Evolutionary conservation across 139 green algal species (phyloP), one percentile per base, ranked within the genome.

Genomic region (Astrephomene gubernaculifera): DNA sequence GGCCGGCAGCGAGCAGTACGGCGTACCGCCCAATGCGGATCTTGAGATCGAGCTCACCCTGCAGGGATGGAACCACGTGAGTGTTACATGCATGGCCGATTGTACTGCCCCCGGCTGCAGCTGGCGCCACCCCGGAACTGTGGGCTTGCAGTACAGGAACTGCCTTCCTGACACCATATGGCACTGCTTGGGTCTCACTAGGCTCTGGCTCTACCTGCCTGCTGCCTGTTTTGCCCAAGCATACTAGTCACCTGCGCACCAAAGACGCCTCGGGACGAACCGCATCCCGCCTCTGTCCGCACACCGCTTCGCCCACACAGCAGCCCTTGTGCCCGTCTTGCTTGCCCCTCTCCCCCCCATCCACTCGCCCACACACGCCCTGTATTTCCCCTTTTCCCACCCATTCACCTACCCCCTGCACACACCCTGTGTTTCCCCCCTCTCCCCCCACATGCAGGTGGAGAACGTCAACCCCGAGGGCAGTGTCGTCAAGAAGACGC

Each of bases 11-110:
- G 68, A 90, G 35, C 49, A 79, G 38, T 61, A 71, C n/a, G 86
- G 88, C 43, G 93, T 96, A 36, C 85, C 88, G 4, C 89, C 96
- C 27, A 88, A 92, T 65, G 85, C 93, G 4, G 86, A 82, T 4
- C 71, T 99, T 35, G 90, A 95, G 74, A 89, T 97, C 0, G 87
- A 96, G 1, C 22, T 98, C n/a, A 86, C 92, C 35, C 90, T 99
- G 29, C 60, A 94, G 35, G 81, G 63, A 17, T 97, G 95, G 93
- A 95, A 97, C 71, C 90, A 91, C 49, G 93, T 96, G 67, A 84
- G 81, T 19, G 1, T 38, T 17, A 17, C n/a, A n/a, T n/a, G n/a
- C n/a, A n/a, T n/a, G n/a, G n/a, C n/a, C n/a, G n/a, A n/a, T n/a
- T n/a, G n/a, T n/a, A n/a, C n/a, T n/a, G n/a, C n/a, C n/a, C n/a